Evolutionary conservation across 2,329 filamentous ascomycete species (phyloP).

Genomic region (Pyrenochaeta sp.): DNA sequence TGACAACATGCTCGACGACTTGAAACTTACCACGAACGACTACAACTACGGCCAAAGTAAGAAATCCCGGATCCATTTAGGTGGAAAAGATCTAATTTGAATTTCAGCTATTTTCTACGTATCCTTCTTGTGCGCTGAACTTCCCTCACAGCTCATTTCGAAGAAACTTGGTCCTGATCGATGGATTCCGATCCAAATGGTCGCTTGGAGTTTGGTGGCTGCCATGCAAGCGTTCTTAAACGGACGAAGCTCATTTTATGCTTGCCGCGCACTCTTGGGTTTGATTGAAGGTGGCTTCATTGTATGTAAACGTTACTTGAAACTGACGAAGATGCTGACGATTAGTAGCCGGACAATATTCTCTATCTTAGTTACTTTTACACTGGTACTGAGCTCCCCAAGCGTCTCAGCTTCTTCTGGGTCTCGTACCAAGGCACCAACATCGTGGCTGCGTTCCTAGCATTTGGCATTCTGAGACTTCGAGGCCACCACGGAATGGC

Average conservation of each 20-base stretch:
- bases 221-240: conserved; percentile 74
- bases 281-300: conserved; percentile 62
- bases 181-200: conserved; percentile 51
- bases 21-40: conserved; percentile 42
- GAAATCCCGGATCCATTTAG: background rate
- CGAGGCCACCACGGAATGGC: conserved; percentile 45
- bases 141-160: conserved; percentile 55
- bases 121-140: conserved; percentile 71
- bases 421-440: conserved; percentile 40
- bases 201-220: conserved; percentile 55
- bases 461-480: conserved; percentile 48
- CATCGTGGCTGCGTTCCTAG: conserved; percentile 46
- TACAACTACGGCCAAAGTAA: conserved; percentile 45
- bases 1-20: conserved; percentile 39
- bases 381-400: conserved; percentile 46
- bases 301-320: background rate
- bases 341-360: conserved; percentile 63
- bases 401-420: conserved; percentile 53
- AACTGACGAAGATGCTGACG: conserved; percentile 47
- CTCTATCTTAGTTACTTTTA: conserved; percentile 65
- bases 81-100: background rate
- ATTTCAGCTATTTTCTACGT: conserved; percentile 70
- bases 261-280: conserved; percentile 52
- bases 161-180: conserved; percentile 54
- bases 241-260: conserved; percentile 53